These are phyloP conservation scores for Lachnellula cervina DNA, from an alignment of 2,329 filamentous ascomycete genomes.

Conservation along the genomic window DNA sequence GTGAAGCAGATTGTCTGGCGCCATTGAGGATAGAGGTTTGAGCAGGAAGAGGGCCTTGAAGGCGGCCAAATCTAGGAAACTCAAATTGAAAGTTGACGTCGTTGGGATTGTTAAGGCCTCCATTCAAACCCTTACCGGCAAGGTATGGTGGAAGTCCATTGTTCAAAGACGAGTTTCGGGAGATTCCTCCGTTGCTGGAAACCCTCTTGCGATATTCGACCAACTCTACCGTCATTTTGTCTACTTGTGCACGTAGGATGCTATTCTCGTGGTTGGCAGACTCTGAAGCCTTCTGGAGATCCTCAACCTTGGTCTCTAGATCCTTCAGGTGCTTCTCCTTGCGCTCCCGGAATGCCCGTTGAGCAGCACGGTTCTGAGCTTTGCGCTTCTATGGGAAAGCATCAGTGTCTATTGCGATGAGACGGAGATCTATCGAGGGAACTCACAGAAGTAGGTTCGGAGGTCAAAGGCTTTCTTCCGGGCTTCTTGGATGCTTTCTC, in stretches of 20 bases:
- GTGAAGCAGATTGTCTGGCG: conserved; percentile 21
- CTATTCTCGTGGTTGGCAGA: conserved; percentile 81
- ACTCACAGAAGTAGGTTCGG: conserved; percentile 91
- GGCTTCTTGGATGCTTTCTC: conserved; percentile 93
- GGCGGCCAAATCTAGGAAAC: conserved; percentile 85
- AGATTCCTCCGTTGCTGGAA: conserved; percentile 44
- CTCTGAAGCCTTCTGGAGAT: conserved; percentile 78
- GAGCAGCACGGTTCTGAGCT: conserved; percentile 88
- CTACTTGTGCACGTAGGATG: conserved; percentile 78
- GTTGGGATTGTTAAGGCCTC: conserved; percentile 54
- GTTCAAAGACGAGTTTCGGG: conserved; percentile 17
- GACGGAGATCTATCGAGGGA: conserved; percentile 24
- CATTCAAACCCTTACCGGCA: conserved; percentile 41
- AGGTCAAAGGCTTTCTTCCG: conserved; percentile 90
- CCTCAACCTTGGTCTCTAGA: conserved; percentile 71
- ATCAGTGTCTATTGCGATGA: conserved; percentile 19
- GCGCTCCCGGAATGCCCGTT: conserved; percentile 87
- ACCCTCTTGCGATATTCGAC: conserved; percentile 87
- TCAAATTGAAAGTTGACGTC: conserved; percentile 91
- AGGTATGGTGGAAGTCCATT: conserved; percentile 23
- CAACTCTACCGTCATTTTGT: conserved; percentile 78
- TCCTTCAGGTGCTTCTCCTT: conserved; percentile 90
- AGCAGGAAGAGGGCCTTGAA: conserved; percentile 43
- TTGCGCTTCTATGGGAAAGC: conserved; percentile 70
- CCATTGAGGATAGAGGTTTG: conserved; percentile 13